A percentile compares a stretch with the other conserved stretches of the same genome.
These are phyloP conservation scores for Pestalotiopsis sp. DNA, from an alignment of 2,329 filamentous ascomycete species.

Conservation along the genomic window DNA sequence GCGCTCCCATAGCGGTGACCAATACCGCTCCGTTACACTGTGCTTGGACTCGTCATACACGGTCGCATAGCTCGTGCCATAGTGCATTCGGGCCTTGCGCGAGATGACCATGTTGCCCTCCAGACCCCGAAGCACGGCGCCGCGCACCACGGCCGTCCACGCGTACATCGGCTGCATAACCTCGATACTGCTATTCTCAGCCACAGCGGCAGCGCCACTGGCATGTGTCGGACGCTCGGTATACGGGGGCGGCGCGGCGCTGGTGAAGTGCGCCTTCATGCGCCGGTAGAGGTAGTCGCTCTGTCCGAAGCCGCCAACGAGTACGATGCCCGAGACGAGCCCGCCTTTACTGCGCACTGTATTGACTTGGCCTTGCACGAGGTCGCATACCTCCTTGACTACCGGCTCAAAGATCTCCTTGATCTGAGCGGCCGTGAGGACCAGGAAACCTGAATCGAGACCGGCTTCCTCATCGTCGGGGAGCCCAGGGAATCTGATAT, in stretches of 20 bases:
- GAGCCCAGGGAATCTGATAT: constrained; percentile 67
- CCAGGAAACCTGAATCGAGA: constrained; percentile 75
- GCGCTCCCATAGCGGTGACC: constrained; percentile 77
- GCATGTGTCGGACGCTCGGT: constrained; percentile 73
- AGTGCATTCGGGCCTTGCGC: constrained; percentile 74
- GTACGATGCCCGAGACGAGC: constrained; percentile 72
- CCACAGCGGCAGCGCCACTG: constrained; percentile 42
- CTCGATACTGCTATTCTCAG: constrained; percentile 64
- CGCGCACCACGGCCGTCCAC: constrained; percentile 80
- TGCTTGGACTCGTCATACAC: constrained; percentile 79
- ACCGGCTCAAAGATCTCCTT: constrained; percentile 78
- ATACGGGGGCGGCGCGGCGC: constrained; percentile 62
- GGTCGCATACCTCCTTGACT: constrained; percentile 69
- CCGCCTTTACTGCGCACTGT: constrained; percentile 63
- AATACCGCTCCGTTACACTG: constrained; percentile 73
- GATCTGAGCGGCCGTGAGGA: constrained; percentile 70
- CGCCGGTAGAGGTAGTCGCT: constrained; percentile 75
- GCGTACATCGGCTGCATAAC: constrained; percentile 83
- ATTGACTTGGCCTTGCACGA: constrained; percentile 70
- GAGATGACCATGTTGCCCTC: constrained; percentile 82
- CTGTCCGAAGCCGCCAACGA: constrained; percentile 82
- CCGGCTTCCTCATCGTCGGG: constrained; percentile 76
- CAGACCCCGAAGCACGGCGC: constrained; percentile 73
- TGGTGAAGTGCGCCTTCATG: constrained; percentile 70
- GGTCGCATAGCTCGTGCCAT: constrained; percentile 80